These are phyloP conservation scores for Penicillium longicatenatum DNA, from an alignment of 495 filamentous ascomycete genomes.

Conservation along the genomic window DNA sequence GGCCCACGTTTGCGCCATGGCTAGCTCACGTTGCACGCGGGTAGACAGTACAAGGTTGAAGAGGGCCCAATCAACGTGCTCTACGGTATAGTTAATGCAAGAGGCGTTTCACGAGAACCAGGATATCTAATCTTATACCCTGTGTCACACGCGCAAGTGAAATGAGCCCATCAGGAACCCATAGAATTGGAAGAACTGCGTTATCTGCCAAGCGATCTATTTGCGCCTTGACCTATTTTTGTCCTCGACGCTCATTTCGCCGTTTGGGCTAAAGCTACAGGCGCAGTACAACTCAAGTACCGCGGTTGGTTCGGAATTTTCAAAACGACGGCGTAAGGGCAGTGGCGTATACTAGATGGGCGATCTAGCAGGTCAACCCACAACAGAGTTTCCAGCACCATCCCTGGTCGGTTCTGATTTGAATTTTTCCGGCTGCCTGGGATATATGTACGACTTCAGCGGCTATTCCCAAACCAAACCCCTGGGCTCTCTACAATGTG, in stretches of 20 bases:
- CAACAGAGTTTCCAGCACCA: neutral
- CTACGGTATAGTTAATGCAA: constrained; percentile 1
- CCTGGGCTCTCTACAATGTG: constrained; percentile 6
- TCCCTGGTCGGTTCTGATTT: constrained; percentile 6
- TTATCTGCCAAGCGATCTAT: neutral
- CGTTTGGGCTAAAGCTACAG: constrained; percentile 6
- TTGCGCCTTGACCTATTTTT: neutral
- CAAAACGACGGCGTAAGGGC: constrained; percentile 10
- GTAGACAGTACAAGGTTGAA: neutral
- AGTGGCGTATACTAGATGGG: neutral
- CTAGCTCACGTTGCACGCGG: neutral
- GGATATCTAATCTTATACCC: neutral
- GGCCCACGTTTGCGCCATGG: constrained; percentile 1
- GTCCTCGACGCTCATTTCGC: neutral
- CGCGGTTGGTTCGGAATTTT: neutral
- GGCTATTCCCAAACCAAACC: constrained; percentile 7
- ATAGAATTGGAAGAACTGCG: neutral
- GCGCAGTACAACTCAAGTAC: constrained; percentile 7
- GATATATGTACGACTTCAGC: constrained; percentile 3
- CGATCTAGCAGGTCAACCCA: neutral
- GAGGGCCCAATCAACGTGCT: neutral
- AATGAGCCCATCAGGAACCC: neutral
- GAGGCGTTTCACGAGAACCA: neutral
- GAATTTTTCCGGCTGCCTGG: constrained; percentile 10
- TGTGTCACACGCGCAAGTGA: neutral